Base-by-base conservation (phyloP, 2,329 filamentous ascomycete species). In the Xylaria sp. region DNA sequence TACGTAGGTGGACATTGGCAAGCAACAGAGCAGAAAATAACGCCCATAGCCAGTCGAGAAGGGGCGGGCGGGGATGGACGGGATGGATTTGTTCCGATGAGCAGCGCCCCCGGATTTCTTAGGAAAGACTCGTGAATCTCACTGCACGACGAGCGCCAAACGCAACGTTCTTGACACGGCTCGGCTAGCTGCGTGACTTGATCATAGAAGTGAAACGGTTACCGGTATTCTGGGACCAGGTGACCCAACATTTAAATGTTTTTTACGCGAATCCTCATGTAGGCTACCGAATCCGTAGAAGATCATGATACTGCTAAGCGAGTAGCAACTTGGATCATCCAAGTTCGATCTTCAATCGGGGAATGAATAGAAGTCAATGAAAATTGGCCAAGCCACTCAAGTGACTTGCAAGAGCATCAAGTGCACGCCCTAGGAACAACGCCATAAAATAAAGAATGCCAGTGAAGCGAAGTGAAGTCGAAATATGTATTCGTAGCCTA, bases 201-300 rank as follows among this genome's bases (percentile, higher is more conserved):
- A 71, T 72, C 60, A 65, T 72, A 61, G 60, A 60, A 63, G 72
- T 76, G 73, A 67, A 72, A 74, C 73, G 70, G 69, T 73, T 76
- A 75, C 75, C 75, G 63, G 66, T 53, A 57, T 71, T 43, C 72
- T 74, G 74, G 75, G 69, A 72, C 69, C 63, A 41, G 65, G 62
- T 61, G 70, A 53, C 71, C 68, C 72, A 70, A 71, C 41, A 62
- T n/a, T n/a, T n/a, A 67, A 72, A 63, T 67, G 55, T 23, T 65
- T 65, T 36, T 50, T 61, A 57, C 60, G 60, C 62, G 56, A 53
- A 43, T 55, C 15, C 43, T 60, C 56, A 65, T 76, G 74, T 73
- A 64, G 67, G 69, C 58, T 73, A 46, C 73, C 74, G 73, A 58
- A 60, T 59, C 52, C 65, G 60, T 66, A 61, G 46, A 68, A 70